Conservation (phyloP, 208 protist species). For the Angomonas ambiguus region DNA sequence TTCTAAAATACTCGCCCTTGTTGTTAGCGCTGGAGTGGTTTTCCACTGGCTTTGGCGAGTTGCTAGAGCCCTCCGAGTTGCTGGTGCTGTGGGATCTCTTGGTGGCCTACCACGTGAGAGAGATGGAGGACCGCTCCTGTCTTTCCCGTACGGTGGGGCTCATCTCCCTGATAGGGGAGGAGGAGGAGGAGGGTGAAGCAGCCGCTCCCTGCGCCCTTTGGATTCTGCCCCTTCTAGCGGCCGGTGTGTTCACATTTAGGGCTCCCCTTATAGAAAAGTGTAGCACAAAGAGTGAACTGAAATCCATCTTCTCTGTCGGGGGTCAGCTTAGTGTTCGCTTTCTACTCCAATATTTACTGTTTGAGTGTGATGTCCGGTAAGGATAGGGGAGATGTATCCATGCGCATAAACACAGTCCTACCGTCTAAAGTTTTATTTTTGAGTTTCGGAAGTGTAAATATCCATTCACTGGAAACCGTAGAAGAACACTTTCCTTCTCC, state of each 20-base stretch:
- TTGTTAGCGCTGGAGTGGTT: slow-evolving; percentile 78
- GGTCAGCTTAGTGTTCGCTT: slow-evolving; percentile 52
- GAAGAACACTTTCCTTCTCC: not conserved
- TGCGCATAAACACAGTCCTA: not conserved
- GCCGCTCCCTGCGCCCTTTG: slow-evolving; percentile 59
- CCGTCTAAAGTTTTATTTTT: not conserved
- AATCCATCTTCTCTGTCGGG: slow-evolving; percentile 52
- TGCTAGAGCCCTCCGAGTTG: slow-evolving; percentile 69
- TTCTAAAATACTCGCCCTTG: slow-evolving; percentile 57
- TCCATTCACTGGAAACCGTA: too few species aligned
- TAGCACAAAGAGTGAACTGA: slow-evolving; percentile 43
- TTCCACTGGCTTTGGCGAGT: slow-evolving; percentile 65
- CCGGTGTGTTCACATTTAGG: slow-evolving; percentile 71
- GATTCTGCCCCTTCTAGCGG: slow-evolving; percentile 74
- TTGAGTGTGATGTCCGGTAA: slow-evolving; percentile 12
- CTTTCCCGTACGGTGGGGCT: slow-evolving; percentile 35
- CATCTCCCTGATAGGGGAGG: slow-evolving; percentile 5
- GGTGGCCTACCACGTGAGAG: slow-evolving; percentile 66
- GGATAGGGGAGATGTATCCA: not conserved
- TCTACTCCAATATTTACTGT: slow-evolving; percentile 71
- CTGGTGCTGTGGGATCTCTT: slow-evolving; percentile 82
- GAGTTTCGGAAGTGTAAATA: too few species aligned
- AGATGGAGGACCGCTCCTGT: slow-evolving; percentile 44
- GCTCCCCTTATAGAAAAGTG: slow-evolving; percentile 71
- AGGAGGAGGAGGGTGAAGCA: not conserved